Conservation (phyloP, 306 rosid genomes). For the Prinsepia uniflora region DNA sequence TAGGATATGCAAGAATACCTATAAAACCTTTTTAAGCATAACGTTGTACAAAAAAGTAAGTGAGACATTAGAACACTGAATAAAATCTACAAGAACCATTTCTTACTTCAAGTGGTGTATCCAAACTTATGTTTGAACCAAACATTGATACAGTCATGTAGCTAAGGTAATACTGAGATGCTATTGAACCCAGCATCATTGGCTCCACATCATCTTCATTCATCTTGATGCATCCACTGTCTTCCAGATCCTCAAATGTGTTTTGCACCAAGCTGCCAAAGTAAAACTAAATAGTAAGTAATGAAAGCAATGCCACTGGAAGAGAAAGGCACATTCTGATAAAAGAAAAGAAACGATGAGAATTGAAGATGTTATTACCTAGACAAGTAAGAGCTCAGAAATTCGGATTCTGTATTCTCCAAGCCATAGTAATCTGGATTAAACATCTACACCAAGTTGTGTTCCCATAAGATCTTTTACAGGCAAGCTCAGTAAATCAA, state of each 20-base stretch:
- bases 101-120: constrained; percentile 89
- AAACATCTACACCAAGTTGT: constrained; percentile 52
- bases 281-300: constrained; percentile 15
- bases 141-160: constrained; percentile 90
- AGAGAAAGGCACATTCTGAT: constrained; percentile 5
- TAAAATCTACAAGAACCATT: constrained; percentile 9
- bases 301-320: constrained; percentile 14
- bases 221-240: constrained; percentile 92
- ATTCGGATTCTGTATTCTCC: constrained; percentile 67
- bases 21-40: constrained; percentile 20
- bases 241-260: constrained; percentile 95
- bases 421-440: constrained; percentile 96
- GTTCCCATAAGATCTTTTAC: not conserved
- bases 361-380: constrained; percentile 50
- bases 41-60: not conserved
- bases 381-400: constrained; percentile 70
- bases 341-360: constrained; percentile 1
- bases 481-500: not conserved
- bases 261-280: constrained; percentile 70
- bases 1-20: constrained; percentile 86
- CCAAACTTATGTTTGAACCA: constrained; percentile 86
- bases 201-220: constrained; percentile 62
- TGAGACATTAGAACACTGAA: constrained; percentile 3
- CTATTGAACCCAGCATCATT: constrained; percentile 84
- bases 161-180: constrained; percentile 94